A percentile compares a stretch with the other conserved stretches of the same genome.
These are phyloP conservation scores for Phytopythium boreale DNA, from an alignment of 352 stramenopile species.

Conservation along the genomic window DNA sequence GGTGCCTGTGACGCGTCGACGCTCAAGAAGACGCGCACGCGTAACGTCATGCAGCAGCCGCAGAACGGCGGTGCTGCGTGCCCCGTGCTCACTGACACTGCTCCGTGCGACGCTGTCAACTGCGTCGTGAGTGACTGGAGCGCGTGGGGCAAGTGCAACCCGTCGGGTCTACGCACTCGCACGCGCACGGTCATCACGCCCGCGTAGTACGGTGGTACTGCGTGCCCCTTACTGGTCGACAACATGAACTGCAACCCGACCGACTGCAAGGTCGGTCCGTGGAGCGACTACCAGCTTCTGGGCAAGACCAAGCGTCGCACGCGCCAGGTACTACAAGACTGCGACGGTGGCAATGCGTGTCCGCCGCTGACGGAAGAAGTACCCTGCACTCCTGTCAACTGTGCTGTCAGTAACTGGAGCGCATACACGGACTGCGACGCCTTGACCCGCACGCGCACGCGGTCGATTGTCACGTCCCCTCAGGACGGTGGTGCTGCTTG, in stretches of 20 bases:
- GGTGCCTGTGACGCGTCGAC: constrained; percentile 24
- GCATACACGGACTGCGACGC: constrained; percentile 36
- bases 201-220: constrained; percentile 40
- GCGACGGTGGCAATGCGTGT: constrained; percentile 42
- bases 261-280: constrained; percentile 55
- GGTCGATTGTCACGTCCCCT: constrained; percentile 30
- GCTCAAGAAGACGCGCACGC: constrained; percentile 38
- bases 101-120: constrained; percentile 41
- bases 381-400: constrained; percentile 36
- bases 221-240: constrained; percentile 39
- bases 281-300: constrained; percentile 38
- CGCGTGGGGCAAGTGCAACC: constrained; percentile 33
- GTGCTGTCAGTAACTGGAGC: constrained; percentile 41
- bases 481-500: constrained; percentile 53
- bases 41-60: constrained; percentile 42
- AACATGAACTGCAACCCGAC: constrained; percentile 62
- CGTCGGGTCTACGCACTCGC: constrained; percentile 31
- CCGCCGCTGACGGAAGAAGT: constrained; percentile 39
- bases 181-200: constrained; percentile 39
- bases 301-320: constrained; percentile 42
- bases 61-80: constrained; percentile 45
- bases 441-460: constrained; percentile 40
- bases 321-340: constrained; percentile 26
- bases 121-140: constrained; percentile 58
- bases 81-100: constrained; percentile 29